These are phyloP conservation scores for Xylariaceae sp. DNA, from an alignment of 2,329 filamentous ascomycete species.

Conservation along the genomic window DNA sequence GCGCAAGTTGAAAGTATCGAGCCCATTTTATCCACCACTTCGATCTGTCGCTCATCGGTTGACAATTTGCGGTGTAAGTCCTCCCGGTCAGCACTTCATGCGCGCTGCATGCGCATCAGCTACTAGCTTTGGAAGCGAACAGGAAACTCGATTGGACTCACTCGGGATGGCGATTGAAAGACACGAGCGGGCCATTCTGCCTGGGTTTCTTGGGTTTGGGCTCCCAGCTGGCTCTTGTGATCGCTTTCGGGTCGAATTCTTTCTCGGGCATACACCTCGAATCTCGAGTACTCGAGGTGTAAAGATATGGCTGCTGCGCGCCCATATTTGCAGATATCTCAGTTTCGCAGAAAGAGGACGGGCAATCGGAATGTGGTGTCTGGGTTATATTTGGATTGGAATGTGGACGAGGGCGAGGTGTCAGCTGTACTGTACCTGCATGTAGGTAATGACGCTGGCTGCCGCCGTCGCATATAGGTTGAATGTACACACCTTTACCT, in stretches of 20 bases:
- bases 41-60: slow-evolving; percentile 64
- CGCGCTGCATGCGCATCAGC: slow-evolving; percentile 37
- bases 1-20: slow-evolving; percentile 63
- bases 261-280: slow-evolving; percentile 23
- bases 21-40: slow-evolving; percentile 69
- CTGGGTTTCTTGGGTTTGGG: slow-evolving; percentile 59
- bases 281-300: slow-evolving; percentile 26
- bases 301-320: slow-evolving; percentile 28
- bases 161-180: slow-evolving; percentile 86
- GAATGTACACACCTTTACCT: slow-evolving; percentile 8
- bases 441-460: slow-evolving; percentile 7
- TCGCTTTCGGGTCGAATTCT: slow-evolving; percentile 69
- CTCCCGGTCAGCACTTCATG: slow-evolving; percentile 63
- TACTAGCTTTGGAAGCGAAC: background rate
- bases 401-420: too few species aligned
- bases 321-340: slow-evolving; percentile 25
- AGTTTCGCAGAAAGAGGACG: slow-evolving; percentile 14
- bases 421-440: too few species aligned
- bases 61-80: slow-evolving; percentile 50
- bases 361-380: slow-evolving; percentile 10
- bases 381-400: slow-evolving; percentile 10
- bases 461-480: background rate
- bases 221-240: slow-evolving; percentile 74
- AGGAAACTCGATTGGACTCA: slow-evolving; percentile 40
- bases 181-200: slow-evolving; percentile 70